Evolutionary conservation across 768 basidiomycete genomes (phyloP), one percentile per base, ranked within the genome.

Genomic region (Hirschioporus abietinus): DNA sequence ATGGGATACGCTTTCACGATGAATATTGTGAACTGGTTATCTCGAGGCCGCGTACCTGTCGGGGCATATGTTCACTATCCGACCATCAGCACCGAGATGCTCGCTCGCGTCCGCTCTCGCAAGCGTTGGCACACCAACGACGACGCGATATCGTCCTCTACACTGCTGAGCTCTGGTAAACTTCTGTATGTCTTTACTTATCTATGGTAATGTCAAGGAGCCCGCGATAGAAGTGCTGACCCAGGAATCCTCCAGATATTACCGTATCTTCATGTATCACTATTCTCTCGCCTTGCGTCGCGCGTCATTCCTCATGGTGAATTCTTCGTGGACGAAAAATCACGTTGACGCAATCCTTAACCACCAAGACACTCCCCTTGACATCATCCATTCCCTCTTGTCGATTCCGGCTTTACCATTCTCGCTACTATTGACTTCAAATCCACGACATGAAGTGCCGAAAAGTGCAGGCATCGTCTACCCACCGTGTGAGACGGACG

Each of bases 1-100:
- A 99, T 99, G 96, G 97, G 97, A 30, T 97, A 95, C 71, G 95
- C 95, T 0, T 98, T 52, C 74, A 93, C 94, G 1, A 95, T 93
- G 75, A 93, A 90, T 20, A 78, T 91, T 34, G 88, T 95, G 8
- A 77, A 84, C 0, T 76, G 86, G 64, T 72, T 96, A 52, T 52
- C 42, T 10, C 42, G 42, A 1, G 83, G 86, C 18, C 74, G 80
- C 18, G 82, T 93, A 57, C 88, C 92, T 1, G 83, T 96, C 25
- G 95, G 91, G 9, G 91, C 95, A 30, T 99, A 99, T 71, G 87
- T 95, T 10, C 97, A 99, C 76, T 99, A 97, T 73, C 97, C 97
- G 0, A 97, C 93, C 7, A 96, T 99, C 74, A 95, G 93, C 73
- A 91, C 90, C 8, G 89, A 95, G 70, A 99, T 99, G 97, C 83